Evolutionary conservation across 257 asterid genomes (phyloP), one percentile per base, ranked within the genome.

Genomic region (Solanum lignicaule): DNA sequence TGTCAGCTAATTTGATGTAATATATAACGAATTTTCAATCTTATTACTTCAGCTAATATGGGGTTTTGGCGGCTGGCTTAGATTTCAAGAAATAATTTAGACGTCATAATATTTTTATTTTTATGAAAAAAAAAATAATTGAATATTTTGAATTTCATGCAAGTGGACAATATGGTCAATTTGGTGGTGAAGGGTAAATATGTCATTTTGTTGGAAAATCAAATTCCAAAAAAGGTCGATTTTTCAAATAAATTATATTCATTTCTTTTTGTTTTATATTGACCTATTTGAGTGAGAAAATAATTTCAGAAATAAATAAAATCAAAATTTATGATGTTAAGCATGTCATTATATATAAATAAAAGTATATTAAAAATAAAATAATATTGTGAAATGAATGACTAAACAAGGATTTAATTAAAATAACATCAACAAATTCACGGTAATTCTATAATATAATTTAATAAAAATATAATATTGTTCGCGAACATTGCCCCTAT

Each of bases 1-100:
- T 43, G 84, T 87, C 83, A 81, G 73, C 83, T 87, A 83, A 31
- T 68, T 83, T 83, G 83, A 83, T 81, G n/a, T 8, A 32, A 81
- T 71, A 21, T 27, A 23, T 48, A 81, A 43, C 60, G 10, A 27
- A 60, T 38, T 60, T 62, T 87, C 12, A 29, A 62, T 27, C 66
- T 46, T 6, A 7, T 79, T 79, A 79, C 84, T 79, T 79, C 84
- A 79, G 65, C 84, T 43, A 79, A 79, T 79, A 43, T 73, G 82
- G 82, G 52, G 52, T 41, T 15, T 12, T 79, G 84, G 36, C 65
- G 84, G 84, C 65, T 27, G 84, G 16, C 25, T 79, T 79, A 43
- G 38, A 79, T 3, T 15, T 79, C 65, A 43, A 15, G 84, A 79
- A 39, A 41, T 79, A 79, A 25, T 79, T 79, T 79, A 15, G 5